Evolutionary conservation across 805 yeast genomes (phyloP), one percentile per base, ranked within the genome.

Genomic region (Saccharomyces mikatae): DNA sequence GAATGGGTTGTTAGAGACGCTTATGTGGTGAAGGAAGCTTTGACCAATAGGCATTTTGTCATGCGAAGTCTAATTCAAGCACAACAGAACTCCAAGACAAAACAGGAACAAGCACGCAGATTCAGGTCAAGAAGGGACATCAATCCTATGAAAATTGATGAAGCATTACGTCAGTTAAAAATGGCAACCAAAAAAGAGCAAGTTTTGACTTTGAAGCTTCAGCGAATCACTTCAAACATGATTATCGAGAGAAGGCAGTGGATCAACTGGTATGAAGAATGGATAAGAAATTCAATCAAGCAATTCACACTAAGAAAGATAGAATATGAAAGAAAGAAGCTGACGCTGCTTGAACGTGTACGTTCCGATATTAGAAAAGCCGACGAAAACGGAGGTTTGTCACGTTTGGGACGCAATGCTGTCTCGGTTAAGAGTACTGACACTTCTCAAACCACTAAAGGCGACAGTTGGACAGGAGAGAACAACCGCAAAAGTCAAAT

Each of bases 1-100:
- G 81, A 77, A 54, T 74, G 80, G 62, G 73, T 89, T 29, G 74
- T 82, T 3, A 80, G 80, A 57, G 97, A 91, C 62, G 85, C 94
- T 14, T 94, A 85, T 68, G 84, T 86, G 55, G 86, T 91, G 54
- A 94, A 94, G 69, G 99, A 94, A 71, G 86, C 96, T 0, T 74
- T 94, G 53, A 94, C 99, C 0, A 91, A 92, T 71, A 78, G 99
- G 56, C 96, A 94, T 68, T 75, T 94, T 54, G 72, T 92, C 41
- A 94, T 94, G 96, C 79, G 97, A 52, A 99, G 94, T 60, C 74
- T 89, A 51, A 64, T 80, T 31, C 86, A 81, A 64, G 91, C 97
- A 1, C 96, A 91, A 68, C 81, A 83, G 6, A 81, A 76, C 54
- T 82, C 96, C 1, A 82, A 80, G 60, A 71, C 80, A 30, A 86